phyloP scores from a whole-genome alignment of 225 moss, liverwort and hornwort species.

The Neckera pumila region DNA sequence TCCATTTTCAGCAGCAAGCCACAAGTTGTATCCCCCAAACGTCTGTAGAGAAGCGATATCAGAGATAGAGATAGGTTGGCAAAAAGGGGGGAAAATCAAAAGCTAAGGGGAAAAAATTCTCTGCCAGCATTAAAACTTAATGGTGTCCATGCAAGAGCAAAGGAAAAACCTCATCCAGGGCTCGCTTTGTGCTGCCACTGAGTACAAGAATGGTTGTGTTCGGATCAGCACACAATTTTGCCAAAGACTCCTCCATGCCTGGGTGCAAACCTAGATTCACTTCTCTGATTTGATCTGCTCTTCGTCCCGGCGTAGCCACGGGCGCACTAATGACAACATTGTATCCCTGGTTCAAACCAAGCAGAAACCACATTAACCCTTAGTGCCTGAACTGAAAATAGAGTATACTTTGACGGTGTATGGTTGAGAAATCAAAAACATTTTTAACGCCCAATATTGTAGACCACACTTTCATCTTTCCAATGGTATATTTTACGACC shows the following conservation, averaged over 20 bases:
- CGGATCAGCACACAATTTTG: slow-evolving; percentile 49
- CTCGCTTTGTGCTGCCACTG: slow-evolving; percentile 60
- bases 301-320: slow-evolving; percentile 34
- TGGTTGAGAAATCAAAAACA: neutral
- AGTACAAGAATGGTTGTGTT: slow-evolving; percentile 62
- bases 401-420: neutral
- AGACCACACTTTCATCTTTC: neutral
- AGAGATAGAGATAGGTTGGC: neutral
- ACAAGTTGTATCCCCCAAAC: slow-evolving; percentile 65
- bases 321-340: slow-evolving; percentile 61
- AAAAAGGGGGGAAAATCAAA: neutral
- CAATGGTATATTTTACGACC: neutral
- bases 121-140: neutral
- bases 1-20: slow-evolving; percentile 94
- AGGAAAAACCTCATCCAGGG: slow-evolving; percentile 51
- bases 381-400: neutral
- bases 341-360: slow-evolving; percentile 35
- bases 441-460: neutral
- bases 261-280: slow-evolving; percentile 58
- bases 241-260: slow-evolving; percentile 43
- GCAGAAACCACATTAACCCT: neutral
- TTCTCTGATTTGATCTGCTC: slow-evolving; percentile 55
- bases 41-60: slow-evolving; percentile 14
- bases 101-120: neutral
- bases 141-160: neutral